These are phyloP conservation scores for Sonneratia alba DNA, from an alignment of 345 rosid species.

Conservation along the genomic window DNA sequence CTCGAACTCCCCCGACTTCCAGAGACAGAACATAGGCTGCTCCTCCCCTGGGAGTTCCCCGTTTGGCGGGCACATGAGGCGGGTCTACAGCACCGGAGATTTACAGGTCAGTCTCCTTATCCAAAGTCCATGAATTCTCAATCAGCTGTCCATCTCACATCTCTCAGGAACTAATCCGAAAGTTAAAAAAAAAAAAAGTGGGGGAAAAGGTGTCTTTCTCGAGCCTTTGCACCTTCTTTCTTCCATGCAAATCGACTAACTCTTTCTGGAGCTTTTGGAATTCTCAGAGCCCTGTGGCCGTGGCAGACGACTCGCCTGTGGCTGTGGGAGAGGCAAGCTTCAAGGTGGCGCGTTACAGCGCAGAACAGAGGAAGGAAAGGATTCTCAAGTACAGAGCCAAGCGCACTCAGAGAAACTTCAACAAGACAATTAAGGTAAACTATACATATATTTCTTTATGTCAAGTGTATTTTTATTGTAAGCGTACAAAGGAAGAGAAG, in stretches of 20 bases:
- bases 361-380: slow-evolving; percentile 79
- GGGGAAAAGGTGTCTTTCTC: no score
- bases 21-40: slow-evolving; percentile 20
- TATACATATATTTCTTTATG: background rate
- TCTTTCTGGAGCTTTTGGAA: background rate
- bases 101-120: slow-evolving; percentile 37
- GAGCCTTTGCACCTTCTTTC: no score
- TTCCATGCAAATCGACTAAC: background rate
- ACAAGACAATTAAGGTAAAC: slow-evolving; percentile 80
- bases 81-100: slow-evolving; percentile 79
- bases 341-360: slow-evolving; percentile 73
- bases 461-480: no score
- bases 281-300: slow-evolving; percentile 4
- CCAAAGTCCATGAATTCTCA: no score
- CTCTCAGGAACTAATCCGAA: background rate
- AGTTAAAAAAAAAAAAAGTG: no score
- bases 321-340: slow-evolving; percentile 47
- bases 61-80: slow-evolving; percentile 48
- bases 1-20: slow-evolving; percentile 22
- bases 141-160: background rate
- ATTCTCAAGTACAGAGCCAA: slow-evolving; percentile 91
- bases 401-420: slow-evolving; percentile 80
- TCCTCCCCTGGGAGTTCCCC: slow-evolving; percentile 47
- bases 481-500: no score
- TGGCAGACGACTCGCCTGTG: slow-evolving; percentile 24